Evolutionary conservation across 2,329 filamentous ascomycete genomes (phyloP).

Genomic region (Fusarium coicis): DNA sequence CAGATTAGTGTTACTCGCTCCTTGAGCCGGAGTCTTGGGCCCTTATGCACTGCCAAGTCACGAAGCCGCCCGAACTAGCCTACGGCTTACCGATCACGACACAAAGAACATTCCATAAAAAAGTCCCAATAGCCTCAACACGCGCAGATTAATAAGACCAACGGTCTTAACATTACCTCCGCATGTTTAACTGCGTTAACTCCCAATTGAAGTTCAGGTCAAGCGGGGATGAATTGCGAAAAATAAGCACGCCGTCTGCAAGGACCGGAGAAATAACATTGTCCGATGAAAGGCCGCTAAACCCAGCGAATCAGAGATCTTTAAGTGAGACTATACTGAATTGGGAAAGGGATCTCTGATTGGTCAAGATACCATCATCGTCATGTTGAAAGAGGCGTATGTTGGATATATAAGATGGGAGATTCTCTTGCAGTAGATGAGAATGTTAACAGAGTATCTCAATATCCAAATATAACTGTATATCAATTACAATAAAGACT

Average conservation of each 20-base stretch:
- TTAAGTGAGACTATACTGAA: neutral
- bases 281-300: neutral
- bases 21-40: accelerated
- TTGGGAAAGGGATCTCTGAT: conserved; percentile 16
- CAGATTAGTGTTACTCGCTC: accelerated
- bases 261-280: neutral
- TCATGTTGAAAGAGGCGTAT: neutral
- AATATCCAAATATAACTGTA: no score
- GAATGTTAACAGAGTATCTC: neutral
- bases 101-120: neutral
- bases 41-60: neutral
- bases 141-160: neutral
- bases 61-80: no score
- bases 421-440: neutral
- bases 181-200: neutral
- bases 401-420: conserved; percentile 15
- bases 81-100: neutral
- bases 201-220: neutral
- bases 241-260: neutral
- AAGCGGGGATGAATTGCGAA: no score
- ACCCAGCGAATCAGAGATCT: neutral
- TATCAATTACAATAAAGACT: no score
- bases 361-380: neutral
- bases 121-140: no score
- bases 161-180: conserved; percentile 21